phyloP scores from a whole-genome alignment of 352 stramenopile genomes.

The Phytophthora aleatoria region DNA sequence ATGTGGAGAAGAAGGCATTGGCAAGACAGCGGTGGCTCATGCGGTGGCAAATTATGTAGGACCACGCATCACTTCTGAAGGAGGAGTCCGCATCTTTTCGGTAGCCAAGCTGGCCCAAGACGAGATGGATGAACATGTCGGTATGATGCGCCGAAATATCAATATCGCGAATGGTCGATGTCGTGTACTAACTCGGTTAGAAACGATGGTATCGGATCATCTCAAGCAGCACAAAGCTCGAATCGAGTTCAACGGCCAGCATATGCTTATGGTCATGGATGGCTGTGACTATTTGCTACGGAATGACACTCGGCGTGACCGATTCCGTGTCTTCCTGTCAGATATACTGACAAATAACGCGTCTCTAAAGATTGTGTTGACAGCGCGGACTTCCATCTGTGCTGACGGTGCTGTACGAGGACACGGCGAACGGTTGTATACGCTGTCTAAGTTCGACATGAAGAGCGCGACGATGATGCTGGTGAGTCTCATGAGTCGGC shows the following conservation, averaged over 20 bases:
- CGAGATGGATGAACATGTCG: conserved; percentile 60
- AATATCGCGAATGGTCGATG: conserved; percentile 44
- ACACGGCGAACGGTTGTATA: conserved; percentile 72
- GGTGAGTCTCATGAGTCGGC: conserved; percentile 73
- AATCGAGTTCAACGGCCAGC: conserved; percentile 57
- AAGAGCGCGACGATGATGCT: conserved; percentile 81
- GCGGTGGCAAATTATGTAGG: conserved; percentile 80
- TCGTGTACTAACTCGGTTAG: conserved; percentile 55
- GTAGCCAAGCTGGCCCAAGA: conserved; percentile 63
- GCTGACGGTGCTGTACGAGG: conserved; percentile 69
- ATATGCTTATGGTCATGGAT: conserved; percentile 73
- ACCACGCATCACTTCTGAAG: conserved; percentile 72
- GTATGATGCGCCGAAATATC: conserved; percentile 50
- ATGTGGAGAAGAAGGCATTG: conserved; percentile 74
- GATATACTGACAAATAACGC: conserved; percentile 74
- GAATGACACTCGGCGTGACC: conserved; percentile 51
- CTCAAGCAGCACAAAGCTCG: conserved; percentile 54
- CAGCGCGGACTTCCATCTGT: conserved; percentile 60
- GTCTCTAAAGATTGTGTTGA: conserved; percentile 78
- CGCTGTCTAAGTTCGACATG: conserved; percentile 64
- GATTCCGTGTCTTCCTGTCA: conserved; percentile 70
- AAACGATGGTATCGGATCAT: conserved; percentile 57
- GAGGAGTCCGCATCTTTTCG: conserved; percentile 73
- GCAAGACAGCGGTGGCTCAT: conserved; percentile 77
- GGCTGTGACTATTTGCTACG: conserved; percentile 72